These are phyloP conservation scores for Rhizopus sp. DNA, from an alignment of 371 early-diverging fungal species.

Conservation along the genomic window DNA sequence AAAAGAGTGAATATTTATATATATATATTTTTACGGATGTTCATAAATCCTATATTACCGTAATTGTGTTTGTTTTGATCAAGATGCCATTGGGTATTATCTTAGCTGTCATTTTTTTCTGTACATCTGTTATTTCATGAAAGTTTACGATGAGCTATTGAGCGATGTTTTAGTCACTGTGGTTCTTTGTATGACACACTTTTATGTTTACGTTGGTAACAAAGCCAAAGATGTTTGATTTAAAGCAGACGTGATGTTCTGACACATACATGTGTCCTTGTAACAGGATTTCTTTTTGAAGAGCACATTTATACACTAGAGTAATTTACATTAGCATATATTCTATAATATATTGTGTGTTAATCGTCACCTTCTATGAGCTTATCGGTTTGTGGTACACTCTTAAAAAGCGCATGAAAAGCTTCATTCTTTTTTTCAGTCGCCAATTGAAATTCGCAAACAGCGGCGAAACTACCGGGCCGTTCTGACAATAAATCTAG, in stretches of 20 bases:
- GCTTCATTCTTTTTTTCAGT: slow-evolving; percentile 50
- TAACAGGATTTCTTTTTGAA: slow-evolving; percentile 90
- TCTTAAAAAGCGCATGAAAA: slow-evolving; percentile 60
- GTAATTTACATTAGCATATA: not conserved
- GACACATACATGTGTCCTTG: slow-evolving; percentile 92
- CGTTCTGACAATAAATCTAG: slow-evolving; percentile 3
- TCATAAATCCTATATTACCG: slow-evolving; percentile 27
- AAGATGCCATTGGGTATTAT: slow-evolving; percentile 89
- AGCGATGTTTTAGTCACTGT: slow-evolving; percentile 1
- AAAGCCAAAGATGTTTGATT: slow-evolving; percentile 96
- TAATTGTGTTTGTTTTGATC: slow-evolving; percentile 70
- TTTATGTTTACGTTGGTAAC: slow-evolving; percentile 72
- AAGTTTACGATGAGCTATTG: slow-evolving; percentile 76
- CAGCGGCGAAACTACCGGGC: slow-evolving; percentile 35
- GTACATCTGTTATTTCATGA: slow-evolving; percentile 79
- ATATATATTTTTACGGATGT: not conserved
- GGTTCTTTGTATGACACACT: not conserved
- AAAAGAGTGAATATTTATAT: slow-evolving; percentile 1
- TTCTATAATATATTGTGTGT: not conserved
- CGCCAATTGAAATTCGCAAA: slow-evolving; percentile 36
- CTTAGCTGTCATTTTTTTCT: slow-evolving; percentile 77
- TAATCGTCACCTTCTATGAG: slow-evolving; percentile 53
- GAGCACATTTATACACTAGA: slow-evolving; percentile 86
- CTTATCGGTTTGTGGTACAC: slow-evolving; percentile 54
- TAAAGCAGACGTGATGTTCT: slow-evolving; percentile 87